Evolutionary conservation across 441 rosid genomes (phyloP), one percentile per base, ranked within the genome.

Genomic region (Viola pubescens): DNA sequence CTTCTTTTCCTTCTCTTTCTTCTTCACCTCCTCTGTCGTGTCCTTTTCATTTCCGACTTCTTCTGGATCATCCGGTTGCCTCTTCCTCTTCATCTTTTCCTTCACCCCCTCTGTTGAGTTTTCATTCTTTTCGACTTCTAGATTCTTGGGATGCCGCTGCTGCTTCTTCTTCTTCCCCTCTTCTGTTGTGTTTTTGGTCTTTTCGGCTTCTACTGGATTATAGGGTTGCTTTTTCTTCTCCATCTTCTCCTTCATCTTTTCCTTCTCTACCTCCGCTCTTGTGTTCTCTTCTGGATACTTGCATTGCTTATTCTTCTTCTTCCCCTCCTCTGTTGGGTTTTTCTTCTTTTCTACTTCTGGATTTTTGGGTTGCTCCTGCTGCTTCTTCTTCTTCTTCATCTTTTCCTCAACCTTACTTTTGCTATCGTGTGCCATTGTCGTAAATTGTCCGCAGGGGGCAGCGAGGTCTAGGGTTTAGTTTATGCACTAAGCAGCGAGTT

Each of bases 291-390:
- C 34, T 26, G 34, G 34, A 26, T 26, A 0, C 34, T 26, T 26
- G 34, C 34, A 26, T 26, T 26, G 34, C 34, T 26, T 26, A 26
- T 62, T 54, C 49, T 58, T 65, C 52, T 63, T 63, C 60, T 47
- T 44, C 37, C 48, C 54, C 37, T 52, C 12, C 9, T 56, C 45
- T 10, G 14, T 6, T 4, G 48, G 3, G 37, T 40, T 13, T 14
- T 12, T 41, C 7, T 8, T 13, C 37, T 40, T n/a, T 14, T 34
- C 8, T 38, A 43, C 48, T 60, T 1, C 58, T 16, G 12, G 37
- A 9, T 64, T 26, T 11, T 50, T 13, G 12, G 52, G 52, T 42
- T 56, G 65, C 65, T 75, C 65, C 70, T 53, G 55, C 50, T 53
- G 47, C 42, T 48, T 68, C 64, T 63, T 65, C 9, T 50, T 52